A percentile compares a stretch with the other conserved stretches of the same genome.
Conservation (phyloP, 2,329 filamentous ascomycete genomes). For the Phialemoniopsis sp. region DNA sequence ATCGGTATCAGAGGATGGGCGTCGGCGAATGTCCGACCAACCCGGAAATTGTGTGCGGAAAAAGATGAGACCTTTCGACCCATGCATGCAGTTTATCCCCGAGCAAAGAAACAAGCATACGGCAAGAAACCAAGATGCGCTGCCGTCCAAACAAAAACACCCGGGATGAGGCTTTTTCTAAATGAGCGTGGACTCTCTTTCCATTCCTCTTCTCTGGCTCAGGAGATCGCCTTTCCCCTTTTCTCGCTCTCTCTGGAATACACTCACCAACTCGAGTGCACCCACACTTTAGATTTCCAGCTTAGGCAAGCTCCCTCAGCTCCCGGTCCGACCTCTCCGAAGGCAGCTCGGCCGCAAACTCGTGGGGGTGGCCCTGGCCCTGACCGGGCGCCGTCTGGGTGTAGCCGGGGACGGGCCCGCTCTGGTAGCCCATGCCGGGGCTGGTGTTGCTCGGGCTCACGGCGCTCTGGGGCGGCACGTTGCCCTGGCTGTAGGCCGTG, state of each 20-base stretch:
- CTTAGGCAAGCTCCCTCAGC: constrained; percentile 23
- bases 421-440: constrained; percentile 11
- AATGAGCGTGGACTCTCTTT: no score
- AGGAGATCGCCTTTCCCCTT: no score
- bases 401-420: constrained; percentile 8
- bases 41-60: no score
- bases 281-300: neutral
- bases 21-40: no score
- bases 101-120: neutral
- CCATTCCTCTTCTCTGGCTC: no score
- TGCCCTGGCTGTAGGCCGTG: constrained; percentile 1
- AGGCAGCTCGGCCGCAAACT: constrained; percentile 21
- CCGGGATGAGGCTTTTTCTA: no score
- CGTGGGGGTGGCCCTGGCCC: constrained; percentile 1
- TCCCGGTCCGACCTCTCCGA: constrained; percentile 20
- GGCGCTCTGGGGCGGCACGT: neutral
- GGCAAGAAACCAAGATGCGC: no score
- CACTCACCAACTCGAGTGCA: neutral
- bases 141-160: no score
- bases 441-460: constrained; percentile 2
- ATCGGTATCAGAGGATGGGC: no score
- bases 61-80: no score
- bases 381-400: constrained; percentile 1
- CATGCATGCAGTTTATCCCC: no score
- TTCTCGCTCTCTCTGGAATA: no score